A percentile compares a stretch with the other conserved stretches of the same genome.
These are phyloP conservation scores for Pichia rugopelliculosa DNA, from an alignment of 805 yeast species.

Conservation along the genomic window DNA sequence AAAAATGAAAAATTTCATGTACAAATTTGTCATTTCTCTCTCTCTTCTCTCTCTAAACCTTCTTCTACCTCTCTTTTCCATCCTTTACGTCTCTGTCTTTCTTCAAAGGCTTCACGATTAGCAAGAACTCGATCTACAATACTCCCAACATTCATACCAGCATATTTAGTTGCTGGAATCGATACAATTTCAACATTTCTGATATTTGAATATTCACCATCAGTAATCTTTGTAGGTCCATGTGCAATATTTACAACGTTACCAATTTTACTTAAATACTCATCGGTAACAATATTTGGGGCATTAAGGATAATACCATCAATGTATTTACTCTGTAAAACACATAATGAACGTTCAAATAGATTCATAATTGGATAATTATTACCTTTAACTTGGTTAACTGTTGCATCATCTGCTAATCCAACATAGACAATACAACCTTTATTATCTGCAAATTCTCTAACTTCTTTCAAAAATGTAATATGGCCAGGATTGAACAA, in stretches of 20 bases:
- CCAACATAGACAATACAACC: conserved; percentile 12
- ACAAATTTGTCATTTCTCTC: background rate
- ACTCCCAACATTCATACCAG: conserved; percentile 54
- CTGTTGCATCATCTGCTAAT: background rate
- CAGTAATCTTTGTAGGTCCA: background rate
- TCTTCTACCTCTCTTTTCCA: conserved; percentile 58
- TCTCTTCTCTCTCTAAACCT: conserved; percentile 13
- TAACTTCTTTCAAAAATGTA: conserved; percentile 51
- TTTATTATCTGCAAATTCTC: conserved; percentile 28
- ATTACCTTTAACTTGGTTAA: background rate
- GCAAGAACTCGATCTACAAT: conserved; percentile 70
- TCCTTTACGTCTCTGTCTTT: conserved; percentile 82
- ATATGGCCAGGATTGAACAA: conserved; percentile 92
- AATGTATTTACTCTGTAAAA: conserved; percentile 78
- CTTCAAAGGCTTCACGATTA: conserved; percentile 66
- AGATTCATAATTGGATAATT: conserved; percentile 76
- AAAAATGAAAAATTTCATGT: background rate
- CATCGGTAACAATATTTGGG: conserved; percentile 42
- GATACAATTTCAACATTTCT: background rate
- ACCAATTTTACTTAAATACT: conserved; percentile 27
- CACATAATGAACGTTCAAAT: conserved; percentile 79
- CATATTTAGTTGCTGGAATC: background rate
- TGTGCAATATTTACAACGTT: background rate
- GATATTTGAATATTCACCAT: background rate
- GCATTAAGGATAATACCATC: conserved; percentile 73